Evolutionary conservation across 208 protist species (phyloP).

Genomic region (Leishmania tarentolae): DNA sequence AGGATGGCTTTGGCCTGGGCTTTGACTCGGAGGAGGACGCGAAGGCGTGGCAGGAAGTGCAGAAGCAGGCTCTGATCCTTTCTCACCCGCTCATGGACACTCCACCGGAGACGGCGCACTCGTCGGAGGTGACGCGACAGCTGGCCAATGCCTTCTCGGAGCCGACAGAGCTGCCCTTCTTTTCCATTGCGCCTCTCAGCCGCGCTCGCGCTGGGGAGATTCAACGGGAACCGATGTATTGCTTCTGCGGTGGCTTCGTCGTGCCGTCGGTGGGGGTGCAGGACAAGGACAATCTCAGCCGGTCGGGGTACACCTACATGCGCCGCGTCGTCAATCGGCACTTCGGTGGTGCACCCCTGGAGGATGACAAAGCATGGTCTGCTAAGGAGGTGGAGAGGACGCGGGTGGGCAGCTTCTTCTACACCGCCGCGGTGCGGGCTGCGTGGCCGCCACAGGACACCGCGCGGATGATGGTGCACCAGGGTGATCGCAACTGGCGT

Average conservation of each 20-base stretch:
- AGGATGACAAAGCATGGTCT: background rate
- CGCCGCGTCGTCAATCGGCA: constrained; percentile 19
- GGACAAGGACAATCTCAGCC: background rate
- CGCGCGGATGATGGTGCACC: constrained; percentile 2
- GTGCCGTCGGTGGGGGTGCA: constrained; percentile 11
- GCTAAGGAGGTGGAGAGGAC: background rate
- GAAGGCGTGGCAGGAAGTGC: constrained; percentile 15
- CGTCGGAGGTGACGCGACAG: constrained; percentile 23
- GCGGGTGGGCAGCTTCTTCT: constrained; percentile 8
- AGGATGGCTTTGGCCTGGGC: constrained; percentile 19
- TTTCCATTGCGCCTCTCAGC: constrained; percentile 34
- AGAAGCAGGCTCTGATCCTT: constrained; percentile 32
- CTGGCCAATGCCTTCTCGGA: constrained; percentile 32
- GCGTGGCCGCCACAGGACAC: constrained; percentile 12
- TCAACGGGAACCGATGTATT: constrained; percentile 39
- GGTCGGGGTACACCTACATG: constrained; percentile 17
- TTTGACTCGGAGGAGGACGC: constrained; percentile 14
- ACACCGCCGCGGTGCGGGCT: constrained; percentile 3
- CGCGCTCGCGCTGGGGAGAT: constrained; percentile 35
- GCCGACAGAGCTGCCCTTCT: constrained; percentile 20
- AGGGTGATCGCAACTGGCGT: background rate
- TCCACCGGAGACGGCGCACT: constrained; percentile 13
- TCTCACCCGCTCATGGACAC: constrained; percentile 21
- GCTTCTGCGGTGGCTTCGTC: constrained; percentile 39
- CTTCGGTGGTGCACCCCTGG: constrained; percentile 27